Evolutionary conservation across 768 basidiomycete genomes (phyloP).

Genomic region (Clitopilus passeckerianus): DNA sequence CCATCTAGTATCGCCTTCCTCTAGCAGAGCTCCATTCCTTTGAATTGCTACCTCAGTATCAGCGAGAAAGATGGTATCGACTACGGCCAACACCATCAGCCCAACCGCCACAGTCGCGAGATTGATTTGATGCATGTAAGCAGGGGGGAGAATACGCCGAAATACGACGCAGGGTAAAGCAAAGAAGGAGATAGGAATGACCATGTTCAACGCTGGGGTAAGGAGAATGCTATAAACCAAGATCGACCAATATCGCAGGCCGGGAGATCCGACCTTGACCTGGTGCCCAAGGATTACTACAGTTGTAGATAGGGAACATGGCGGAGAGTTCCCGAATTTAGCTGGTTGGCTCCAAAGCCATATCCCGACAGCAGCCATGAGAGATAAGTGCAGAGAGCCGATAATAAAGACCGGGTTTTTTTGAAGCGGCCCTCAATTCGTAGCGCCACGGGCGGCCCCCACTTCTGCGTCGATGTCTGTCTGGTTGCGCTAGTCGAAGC

Average conservation of each 20-base stretch:
- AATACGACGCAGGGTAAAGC: too few species aligned
- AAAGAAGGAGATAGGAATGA: too few species aligned
- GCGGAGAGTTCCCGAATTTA: constrained; percentile 5
- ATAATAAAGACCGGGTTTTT: constrained; percentile 4
- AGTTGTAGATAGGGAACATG: neutral
- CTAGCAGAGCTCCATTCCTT: neutral
- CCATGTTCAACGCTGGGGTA: neutral
- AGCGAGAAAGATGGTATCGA: neutral
- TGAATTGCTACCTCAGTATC: neutral
- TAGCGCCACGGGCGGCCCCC: too few species aligned
- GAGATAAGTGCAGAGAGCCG: constrained; percentile 14
- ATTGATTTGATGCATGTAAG: too few species aligned
- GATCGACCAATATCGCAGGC: neutral
- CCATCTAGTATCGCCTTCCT: neutral
- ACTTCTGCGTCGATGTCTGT: too few species aligned
- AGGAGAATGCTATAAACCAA: neutral
- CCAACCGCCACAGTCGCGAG: too few species aligned
- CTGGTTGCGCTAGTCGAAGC: neutral
- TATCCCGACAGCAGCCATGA: constrained; percentile 15
- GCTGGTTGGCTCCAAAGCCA: constrained; percentile 14
- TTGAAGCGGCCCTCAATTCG: too few species aligned
- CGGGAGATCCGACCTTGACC: neutral
- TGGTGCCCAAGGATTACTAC: neutral
- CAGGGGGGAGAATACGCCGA: too few species aligned
- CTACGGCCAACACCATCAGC: neutral